phyloP scores from a whole-genome alignment of 352 stramenopile genomes.

The Phytopythium kandeliae region DNA sequence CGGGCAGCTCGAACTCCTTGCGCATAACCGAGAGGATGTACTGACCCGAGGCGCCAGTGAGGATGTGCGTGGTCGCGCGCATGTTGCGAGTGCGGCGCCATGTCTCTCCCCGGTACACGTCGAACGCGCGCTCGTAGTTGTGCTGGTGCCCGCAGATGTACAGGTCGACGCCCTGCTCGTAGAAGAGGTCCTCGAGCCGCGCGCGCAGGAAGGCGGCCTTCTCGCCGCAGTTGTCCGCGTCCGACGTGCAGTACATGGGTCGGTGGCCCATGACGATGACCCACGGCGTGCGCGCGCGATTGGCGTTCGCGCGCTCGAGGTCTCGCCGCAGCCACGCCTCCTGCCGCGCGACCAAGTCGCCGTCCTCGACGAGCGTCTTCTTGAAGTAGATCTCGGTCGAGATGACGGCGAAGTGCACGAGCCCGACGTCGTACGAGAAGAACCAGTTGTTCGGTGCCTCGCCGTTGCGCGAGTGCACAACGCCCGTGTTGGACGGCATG shows the following conservation, averaged over 20 bases:
- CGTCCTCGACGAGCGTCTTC: constrained; percentile 44
- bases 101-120: constrained; percentile 66
- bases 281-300: constrained; percentile 66
- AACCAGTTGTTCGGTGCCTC: constrained; percentile 87
- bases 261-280: constrained; percentile 82
- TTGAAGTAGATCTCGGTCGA: constrained; percentile 90
- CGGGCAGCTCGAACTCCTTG: constrained; percentile 64
- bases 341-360: constrained; percentile 44
- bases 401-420: constrained; percentile 84
- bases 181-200: constrained; percentile 77
- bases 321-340: constrained; percentile 65
- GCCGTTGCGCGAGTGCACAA: constrained; percentile 40
- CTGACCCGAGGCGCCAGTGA: constrained; percentile 85
- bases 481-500: constrained; percentile 73
- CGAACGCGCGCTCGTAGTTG: constrained; percentile 88
- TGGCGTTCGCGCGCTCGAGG: constrained; percentile 51
- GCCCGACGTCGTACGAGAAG: constrained; percentile 82
- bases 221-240: constrained; percentile 61
- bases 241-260: constrained; percentile 87
- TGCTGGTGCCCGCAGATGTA: constrained; percentile 89
- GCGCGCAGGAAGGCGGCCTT: constrained; percentile 56
- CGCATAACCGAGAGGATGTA: constrained; percentile 76
- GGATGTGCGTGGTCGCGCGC: constrained; percentile 82
- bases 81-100: constrained; percentile 74
- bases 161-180: constrained; percentile 73